phyloP scores from a whole-genome alignment of 2,329 filamentous ascomycete species.

The Fusarium sp. region DNA sequence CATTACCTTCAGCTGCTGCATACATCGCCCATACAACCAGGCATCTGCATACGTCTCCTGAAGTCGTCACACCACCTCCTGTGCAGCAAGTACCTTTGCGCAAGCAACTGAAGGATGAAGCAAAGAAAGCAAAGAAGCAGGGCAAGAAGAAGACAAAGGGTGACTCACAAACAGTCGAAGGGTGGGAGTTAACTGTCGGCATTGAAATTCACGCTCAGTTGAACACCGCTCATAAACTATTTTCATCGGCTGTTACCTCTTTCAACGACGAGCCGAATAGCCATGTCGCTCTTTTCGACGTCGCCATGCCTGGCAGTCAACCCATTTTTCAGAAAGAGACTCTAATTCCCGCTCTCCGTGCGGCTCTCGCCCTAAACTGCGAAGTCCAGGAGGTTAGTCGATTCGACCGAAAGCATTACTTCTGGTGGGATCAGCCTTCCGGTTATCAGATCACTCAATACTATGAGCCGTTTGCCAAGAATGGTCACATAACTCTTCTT shows the following conservation, averaged over 20 bases:
- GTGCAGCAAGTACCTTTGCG: slow-evolving; percentile 65
- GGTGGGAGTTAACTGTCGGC: slow-evolving; percentile 94
- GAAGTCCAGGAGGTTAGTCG: slow-evolving; percentile 79
- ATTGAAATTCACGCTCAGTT: slow-evolving; percentile 98
- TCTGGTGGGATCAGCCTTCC: slow-evolving; percentile 97
- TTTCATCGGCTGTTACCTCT: slow-evolving; percentile 77
- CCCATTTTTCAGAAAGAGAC: slow-evolving; percentile 86
- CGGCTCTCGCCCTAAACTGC: slow-evolving; percentile 86
- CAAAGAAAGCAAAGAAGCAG: slow-evolving; percentile 76
- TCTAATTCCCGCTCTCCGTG: slow-evolving; percentile 88
- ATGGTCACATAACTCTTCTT: slow-evolving; percentile 78
- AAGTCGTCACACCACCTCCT: slow-evolving; percentile 36
- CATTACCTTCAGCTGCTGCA: slow-evolving; percentile 21
- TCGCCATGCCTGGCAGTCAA: slow-evolving; percentile 89
- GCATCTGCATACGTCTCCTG: slow-evolving; percentile 50
- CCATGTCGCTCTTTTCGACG: slow-evolving; percentile 90
- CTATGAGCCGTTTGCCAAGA: slow-evolving; percentile 77
- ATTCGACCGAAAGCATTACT: slow-evolving; percentile 98
- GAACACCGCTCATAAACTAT: slow-evolving; percentile 89
- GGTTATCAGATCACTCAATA: slow-evolving; percentile 99
- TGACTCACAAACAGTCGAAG: slow-evolving; percentile 65
- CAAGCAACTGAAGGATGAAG: slow-evolving; percentile 79
- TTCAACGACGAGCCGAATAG: slow-evolving; percentile 80
- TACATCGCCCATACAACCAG: slow-evolving; percentile 36
- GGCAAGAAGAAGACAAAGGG: slow-evolving; percentile 61